phyloP scores from a whole-genome alignment of 2,329 filamentous ascomycete species.

The Colletotrichum chlorophyti region DNA sequence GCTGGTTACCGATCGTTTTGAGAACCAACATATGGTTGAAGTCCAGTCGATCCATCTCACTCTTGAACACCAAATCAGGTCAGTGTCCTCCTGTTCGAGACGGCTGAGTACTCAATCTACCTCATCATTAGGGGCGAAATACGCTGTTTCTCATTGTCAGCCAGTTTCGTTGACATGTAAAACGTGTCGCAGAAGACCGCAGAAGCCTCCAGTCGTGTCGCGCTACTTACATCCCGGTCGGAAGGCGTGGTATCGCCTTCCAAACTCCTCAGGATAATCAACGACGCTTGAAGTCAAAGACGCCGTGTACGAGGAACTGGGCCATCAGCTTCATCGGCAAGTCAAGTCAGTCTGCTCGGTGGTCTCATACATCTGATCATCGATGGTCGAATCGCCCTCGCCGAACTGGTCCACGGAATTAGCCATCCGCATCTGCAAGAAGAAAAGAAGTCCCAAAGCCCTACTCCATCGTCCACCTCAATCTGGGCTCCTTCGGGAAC shows the following conservation, averaged over 20 bases:
- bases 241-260: constrained; percentile 23
- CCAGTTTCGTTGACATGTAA: neutral
- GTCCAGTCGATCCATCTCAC: constrained; percentile 10
- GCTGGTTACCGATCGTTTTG: neutral
- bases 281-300: constrained; percentile 15
- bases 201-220: too few relatives aligned
- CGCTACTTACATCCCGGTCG: constrained; percentile 8
- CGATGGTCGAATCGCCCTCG: constrained; percentile 1
- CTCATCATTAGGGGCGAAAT: constrained; percentile 47
- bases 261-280: constrained; percentile 17
- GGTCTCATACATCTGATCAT: constrained; percentile 1
- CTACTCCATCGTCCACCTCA: neutral
- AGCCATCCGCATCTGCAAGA: neutral
- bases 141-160: constrained; percentile 3
- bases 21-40: constrained; percentile 9
- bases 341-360: neutral
- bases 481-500: too few relatives aligned
- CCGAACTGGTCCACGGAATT: neutral
- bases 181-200: neutral
- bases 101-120: neutral
- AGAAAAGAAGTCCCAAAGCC: too few relatives aligned
- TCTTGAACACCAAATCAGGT: neutral
- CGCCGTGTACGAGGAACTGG: constrained; percentile 5
- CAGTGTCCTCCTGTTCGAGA: too few relatives aligned
- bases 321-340: neutral